Evolutionary conservation across 331 rosid species (phyloP).

Genomic region (Pyracantha coccinea): DNA sequence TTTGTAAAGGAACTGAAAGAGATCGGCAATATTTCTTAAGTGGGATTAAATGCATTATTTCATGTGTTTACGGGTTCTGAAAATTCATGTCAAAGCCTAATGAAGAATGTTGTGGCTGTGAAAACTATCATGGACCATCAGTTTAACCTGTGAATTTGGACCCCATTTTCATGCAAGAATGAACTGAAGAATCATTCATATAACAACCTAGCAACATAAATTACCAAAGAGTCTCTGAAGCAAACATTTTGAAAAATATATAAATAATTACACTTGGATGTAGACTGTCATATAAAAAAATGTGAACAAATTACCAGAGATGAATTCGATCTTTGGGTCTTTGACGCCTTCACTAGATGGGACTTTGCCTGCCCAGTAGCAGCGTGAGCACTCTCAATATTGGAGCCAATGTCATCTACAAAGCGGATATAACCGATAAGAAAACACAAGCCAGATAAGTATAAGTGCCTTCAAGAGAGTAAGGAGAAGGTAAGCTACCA

Average conservation of each 20-base stretch:
- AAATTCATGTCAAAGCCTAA: background rate
- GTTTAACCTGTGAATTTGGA: background rate
- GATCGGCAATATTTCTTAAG: background rate
- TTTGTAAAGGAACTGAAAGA: background rate
- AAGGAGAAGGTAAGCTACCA: conserved; percentile 34
- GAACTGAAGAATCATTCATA: background rate
- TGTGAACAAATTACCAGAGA: conserved; percentile 62
- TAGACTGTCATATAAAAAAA: background rate
- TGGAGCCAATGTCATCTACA: conserved; percentile 85
- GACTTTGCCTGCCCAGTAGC: conserved; percentile 80
- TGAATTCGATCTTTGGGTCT: conserved; percentile 89
- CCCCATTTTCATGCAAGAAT: background rate
- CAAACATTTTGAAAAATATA: background rate
- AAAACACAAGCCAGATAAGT: conserved; percentile 8
- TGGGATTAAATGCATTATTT: background rate
- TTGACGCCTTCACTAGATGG: conserved; percentile 80
- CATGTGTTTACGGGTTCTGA: background rate
- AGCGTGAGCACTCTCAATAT: conserved; percentile 75
- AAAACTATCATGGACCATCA: background rate
- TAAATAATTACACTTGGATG: background rate
- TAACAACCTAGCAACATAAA: background rate
- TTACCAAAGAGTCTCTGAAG: background rate
- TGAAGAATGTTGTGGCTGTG: background rate
- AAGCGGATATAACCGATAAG: conserved; percentile 20
- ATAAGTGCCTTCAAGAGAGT: background rate